A percentile compares a stretch with the other conserved stretches of the same genome.
Conservation (phyloP, 352 stramenopile species). For the Phytophthora tubulina region DNA sequence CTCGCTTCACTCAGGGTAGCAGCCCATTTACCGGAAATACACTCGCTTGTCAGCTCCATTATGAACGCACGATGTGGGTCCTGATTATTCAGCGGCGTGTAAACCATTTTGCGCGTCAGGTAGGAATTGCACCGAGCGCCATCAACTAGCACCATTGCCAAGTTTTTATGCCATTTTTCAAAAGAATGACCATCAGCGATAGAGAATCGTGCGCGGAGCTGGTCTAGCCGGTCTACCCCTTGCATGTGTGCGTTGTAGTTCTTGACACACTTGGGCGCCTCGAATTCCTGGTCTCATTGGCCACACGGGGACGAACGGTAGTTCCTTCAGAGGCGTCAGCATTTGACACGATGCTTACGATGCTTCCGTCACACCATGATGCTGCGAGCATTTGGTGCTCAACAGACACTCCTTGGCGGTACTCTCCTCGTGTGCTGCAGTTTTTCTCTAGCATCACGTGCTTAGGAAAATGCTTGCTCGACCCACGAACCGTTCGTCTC, state of each 20-base stretch:
- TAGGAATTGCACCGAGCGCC: slow-evolving; percentile 41
- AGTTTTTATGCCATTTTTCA: slow-evolving; percentile 48
- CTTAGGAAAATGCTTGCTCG: slow-evolving; percentile 39
- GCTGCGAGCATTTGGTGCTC: slow-evolving; percentile 31
- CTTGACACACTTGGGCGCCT: slow-evolving; percentile 28
- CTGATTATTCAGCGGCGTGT: not conserved
- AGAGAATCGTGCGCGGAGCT: slow-evolving; percentile 31
- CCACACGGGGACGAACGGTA: not conserved
- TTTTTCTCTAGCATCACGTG: slow-evolving; percentile 32
- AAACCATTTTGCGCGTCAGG: slow-evolving; percentile 15
- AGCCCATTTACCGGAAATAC: slow-evolving; percentile 9
- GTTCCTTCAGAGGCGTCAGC: slow-evolving; percentile 28
- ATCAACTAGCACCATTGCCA: slow-evolving; percentile 36
- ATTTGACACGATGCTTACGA: slow-evolving; percentile 39
- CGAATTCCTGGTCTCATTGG: slow-evolving; percentile 17
- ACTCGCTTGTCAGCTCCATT: not conserved
- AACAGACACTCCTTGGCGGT: slow-evolving; percentile 22
- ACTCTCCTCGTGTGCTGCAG: slow-evolving; percentile 5
- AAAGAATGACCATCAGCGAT: slow-evolving; percentile 43
- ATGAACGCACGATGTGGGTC: slow-evolving; percentile 15
- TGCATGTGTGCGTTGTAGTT: slow-evolving; percentile 49
- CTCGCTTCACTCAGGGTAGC: slow-evolving; percentile 6
- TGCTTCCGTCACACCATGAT: slow-evolving; percentile 40
- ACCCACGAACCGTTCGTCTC: slow-evolving; percentile 22
- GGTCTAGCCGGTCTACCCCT: slow-evolving; percentile 33